Conservation (phyloP, 2,329 filamentous ascomycete genomes). For the Colletotrichum orbiculare region DNA sequence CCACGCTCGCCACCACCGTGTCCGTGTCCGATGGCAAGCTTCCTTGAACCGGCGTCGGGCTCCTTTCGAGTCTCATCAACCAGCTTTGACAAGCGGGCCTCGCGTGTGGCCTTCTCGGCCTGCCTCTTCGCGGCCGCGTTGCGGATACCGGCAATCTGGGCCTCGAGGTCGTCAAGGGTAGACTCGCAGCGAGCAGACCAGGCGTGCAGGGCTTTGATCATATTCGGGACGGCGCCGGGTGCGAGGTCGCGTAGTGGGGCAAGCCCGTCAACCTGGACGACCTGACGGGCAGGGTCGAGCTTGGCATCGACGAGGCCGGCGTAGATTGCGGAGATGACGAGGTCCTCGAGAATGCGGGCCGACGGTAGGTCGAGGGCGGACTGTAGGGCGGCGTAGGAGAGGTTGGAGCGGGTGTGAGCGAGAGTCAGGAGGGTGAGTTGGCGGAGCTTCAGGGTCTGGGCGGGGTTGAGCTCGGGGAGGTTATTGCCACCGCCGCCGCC, state of each 20-base stretch:
- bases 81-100: constrained; percentile 60
- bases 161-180: constrained; percentile 80
- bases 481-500: too few species aligned
- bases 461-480: constrained; percentile 77
- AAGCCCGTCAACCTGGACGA: constrained; percentile 82
- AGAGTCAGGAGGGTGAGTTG: constrained; percentile 90
- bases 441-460: constrained; percentile 86
- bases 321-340: constrained; percentile 90
- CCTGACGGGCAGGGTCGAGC: constrained; percentile 80
- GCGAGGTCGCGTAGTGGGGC: constrained; percentile 87
- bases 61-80: constrained; percentile 57
- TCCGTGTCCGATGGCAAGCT: constrained; percentile 25
- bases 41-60: constrained; percentile 39
- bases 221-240: constrained; percentile 75
- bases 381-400: constrained; percentile 80
- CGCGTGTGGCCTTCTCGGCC: constrained; percentile 59
- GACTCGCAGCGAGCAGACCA: constrained; percentile 85
- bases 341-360: constrained; percentile 79
- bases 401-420: constrained; percentile 72
- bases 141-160: constrained; percentile 76
- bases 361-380: constrained; percentile 73
- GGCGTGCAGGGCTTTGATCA: constrained; percentile 74
- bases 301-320: constrained; percentile 83
- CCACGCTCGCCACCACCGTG: constrained; percentile 31
- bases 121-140: constrained; percentile 65